phyloP scores from a whole-genome alignment of 164 flowering plant species.

The Akebia trifoliata region DNA sequence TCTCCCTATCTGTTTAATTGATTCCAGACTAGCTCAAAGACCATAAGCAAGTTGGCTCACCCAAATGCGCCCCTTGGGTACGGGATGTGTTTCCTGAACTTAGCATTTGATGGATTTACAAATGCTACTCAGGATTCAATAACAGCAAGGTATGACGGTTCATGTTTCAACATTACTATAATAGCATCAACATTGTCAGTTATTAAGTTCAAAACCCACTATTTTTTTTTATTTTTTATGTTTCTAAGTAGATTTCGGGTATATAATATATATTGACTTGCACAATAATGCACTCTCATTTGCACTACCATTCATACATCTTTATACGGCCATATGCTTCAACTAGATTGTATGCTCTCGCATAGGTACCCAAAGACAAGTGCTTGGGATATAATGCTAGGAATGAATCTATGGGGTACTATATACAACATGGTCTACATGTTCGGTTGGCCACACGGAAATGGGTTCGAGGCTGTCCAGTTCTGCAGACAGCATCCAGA shows the following conservation, averaged over 20 bases:
- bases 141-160: slow-evolving; percentile 53
- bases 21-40: slow-evolving; percentile 90
- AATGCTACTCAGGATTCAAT: slow-evolving; percentile 97
- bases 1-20: slow-evolving; percentile 6
- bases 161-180: neutral
- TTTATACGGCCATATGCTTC: neutral
- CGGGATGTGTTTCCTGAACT: slow-evolving; percentile 87
- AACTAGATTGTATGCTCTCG: slow-evolving; percentile 7
- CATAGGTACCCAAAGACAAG: slow-evolving; percentile 90
- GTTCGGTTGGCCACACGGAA: slow-evolving; percentile 84
- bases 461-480: slow-evolving; percentile 68
- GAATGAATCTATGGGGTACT: slow-evolving; percentile 99
- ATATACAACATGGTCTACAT: slow-evolving; percentile 86
- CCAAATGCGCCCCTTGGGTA: slow-evolving; percentile 98
- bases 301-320: neutral
- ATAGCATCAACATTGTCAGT: neutral
- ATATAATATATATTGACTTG: too few relatives aligned
- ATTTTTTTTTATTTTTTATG: too few relatives aligned
- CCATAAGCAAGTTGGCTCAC: slow-evolving; percentile 86
- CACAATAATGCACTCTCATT: too few relatives aligned
- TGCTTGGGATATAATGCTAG: slow-evolving; percentile 98
- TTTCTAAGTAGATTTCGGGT: too few relatives aligned
- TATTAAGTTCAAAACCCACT: neutral
- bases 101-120: slow-evolving; percentile 94
- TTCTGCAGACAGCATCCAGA: slow-evolving; percentile 95